These are phyloP conservation scores for Cystoisospora suis DNA, from an alignment of 169 alveolate genomes.

Conservation along the genomic window DNA sequence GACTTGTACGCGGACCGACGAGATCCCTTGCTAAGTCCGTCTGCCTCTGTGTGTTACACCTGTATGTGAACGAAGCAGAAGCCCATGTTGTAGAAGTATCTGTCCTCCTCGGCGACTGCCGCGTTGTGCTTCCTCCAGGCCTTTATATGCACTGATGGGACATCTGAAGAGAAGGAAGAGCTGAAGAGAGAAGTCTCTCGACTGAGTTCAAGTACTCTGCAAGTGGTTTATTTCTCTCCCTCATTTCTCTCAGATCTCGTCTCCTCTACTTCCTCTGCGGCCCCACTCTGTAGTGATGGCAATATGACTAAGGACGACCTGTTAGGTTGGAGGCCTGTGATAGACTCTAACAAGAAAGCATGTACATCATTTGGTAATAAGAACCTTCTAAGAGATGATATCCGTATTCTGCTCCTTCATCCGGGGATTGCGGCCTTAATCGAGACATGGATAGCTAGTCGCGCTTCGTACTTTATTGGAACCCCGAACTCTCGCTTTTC, in stretches of 20 bases:
- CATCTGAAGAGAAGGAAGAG: neutral
- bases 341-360: no score
- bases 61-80: no score
- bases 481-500: conserved; percentile 32
- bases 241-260: neutral
- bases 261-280: neutral
- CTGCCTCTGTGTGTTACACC: no score
- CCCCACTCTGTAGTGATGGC: no score
- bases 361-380: no score
- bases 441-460: conserved; percentile 23
- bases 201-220: neutral
- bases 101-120: neutral
- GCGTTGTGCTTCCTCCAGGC: neutral
- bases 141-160: conserved; percentile 28
- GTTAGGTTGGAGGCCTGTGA: no score
- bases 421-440: neutral
- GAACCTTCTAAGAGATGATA: no score
- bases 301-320: no score
- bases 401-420: neutral
- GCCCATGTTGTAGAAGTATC: no score
- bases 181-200: neutral
- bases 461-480: conserved; percentile 19
- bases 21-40: no score
- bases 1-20: neutral
- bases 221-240: neutral